Percentiles rank a stretch among this genome's conserved stretches.
Evolutionary conservation across 805 yeast species (phyloP).

Genomic region (Wickerhamiella siamensis): DNA sequence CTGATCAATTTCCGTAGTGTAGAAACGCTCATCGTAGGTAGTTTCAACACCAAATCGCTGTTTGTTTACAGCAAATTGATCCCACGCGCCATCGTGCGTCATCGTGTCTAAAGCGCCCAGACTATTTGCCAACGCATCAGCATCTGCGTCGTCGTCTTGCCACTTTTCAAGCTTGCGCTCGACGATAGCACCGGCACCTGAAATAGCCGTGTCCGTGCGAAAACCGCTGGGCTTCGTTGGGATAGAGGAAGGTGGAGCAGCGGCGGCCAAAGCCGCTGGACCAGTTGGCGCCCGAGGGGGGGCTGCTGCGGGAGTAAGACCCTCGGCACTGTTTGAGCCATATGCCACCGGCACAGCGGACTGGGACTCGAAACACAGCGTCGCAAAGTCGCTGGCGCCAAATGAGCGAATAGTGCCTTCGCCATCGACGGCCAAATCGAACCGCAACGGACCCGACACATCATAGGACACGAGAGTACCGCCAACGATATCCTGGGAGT

Average conservation of each 20-base stretch:
- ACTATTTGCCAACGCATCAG: slow-evolving; percentile 15
- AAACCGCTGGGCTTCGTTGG: slow-evolving; percentile 26
- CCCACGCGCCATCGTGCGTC: slow-evolving; percentile 41
- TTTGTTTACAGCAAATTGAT: slow-evolving; percentile 87
- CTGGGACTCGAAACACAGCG: background rate
- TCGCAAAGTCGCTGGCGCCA: background rate
- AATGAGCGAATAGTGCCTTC: background rate
- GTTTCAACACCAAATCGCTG: slow-evolving; percentile 79
- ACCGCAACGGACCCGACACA: background rate
- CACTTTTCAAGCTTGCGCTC: slow-evolving; percentile 74
- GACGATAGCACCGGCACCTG: slow-evolving; percentile 30
- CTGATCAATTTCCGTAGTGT: slow-evolving; percentile 65
- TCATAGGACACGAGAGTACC: background rate
- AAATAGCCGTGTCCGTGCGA: slow-evolving; percentile 77
- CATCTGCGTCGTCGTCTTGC: slow-evolving; percentile 53
- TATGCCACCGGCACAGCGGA: background rate
- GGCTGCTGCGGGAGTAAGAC: background rate
- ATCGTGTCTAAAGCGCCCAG: slow-evolving; percentile 24
- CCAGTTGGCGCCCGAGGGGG: background rate
- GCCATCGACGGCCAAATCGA: background rate
- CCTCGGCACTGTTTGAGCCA: background rate
- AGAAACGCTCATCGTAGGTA: slow-evolving; percentile 68
- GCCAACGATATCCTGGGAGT: background rate
- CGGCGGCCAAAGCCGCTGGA: background rate
- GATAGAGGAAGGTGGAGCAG: background rate